These are phyloP conservation scores for Tricholoma flavovirens DNA, from an alignment of 768 basidiomycete species.

Conservation along the genomic window DNA sequence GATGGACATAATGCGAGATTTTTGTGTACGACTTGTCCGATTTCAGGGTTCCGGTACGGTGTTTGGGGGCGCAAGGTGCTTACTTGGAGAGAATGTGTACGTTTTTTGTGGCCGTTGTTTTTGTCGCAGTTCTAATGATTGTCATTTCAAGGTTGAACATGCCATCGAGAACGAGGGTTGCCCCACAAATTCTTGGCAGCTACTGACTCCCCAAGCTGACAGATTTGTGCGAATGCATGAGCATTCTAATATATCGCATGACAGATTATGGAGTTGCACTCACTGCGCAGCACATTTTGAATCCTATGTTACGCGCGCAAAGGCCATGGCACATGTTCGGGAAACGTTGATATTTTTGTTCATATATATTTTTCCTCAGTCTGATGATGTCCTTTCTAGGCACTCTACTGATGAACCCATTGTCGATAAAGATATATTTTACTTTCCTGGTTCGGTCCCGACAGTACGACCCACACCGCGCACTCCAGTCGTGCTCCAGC, in stretches of 20 bases:
- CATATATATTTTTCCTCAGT: neutral
- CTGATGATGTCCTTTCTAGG: neutral
- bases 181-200: neutral
- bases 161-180: neutral
- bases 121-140: too few relatives aligned
- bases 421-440: neutral
- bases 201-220: neutral
- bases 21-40: neutral
- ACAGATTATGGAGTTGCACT: neutral
- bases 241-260: neutral
- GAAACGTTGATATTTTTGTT: neutral
- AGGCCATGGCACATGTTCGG: neutral
- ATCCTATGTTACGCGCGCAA: neutral
- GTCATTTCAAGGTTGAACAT: neutral
- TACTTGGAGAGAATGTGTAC: slow-evolving; percentile 2
- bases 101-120: neutral
- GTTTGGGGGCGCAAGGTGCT: neutral
- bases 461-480: neutral
- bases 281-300: neutral
- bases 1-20: neutral
- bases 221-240: neutral
- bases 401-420: neutral
- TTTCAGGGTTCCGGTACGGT: neutral
- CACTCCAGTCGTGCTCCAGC: neutral
- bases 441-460: neutral